Conservation (phyloP, 139 green algal genomes). For the Tetradesmus lagerheimii region DNA sequence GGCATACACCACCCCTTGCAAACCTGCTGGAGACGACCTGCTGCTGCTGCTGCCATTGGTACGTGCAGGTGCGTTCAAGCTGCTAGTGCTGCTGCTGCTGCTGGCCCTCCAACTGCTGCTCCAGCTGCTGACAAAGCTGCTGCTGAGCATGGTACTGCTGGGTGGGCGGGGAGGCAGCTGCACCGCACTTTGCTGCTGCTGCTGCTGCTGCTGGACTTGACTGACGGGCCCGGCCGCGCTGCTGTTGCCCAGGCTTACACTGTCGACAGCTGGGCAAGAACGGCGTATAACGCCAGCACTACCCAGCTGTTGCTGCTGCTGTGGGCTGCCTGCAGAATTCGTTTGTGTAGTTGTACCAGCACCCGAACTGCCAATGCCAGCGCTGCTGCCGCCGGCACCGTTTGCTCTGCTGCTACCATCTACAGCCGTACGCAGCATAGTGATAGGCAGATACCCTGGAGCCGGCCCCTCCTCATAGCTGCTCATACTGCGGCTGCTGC, state of each 20-base stretch:
- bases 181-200: background rate
- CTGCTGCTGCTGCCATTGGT: background rate
- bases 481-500: background rate
- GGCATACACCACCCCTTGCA: background rate
- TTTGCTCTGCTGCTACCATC: background rate
- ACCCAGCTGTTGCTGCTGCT: conserved; percentile 1
- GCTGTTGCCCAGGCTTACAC: background rate
- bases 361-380: background rate
- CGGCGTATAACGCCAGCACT: background rate
- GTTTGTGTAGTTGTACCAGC: background rate
- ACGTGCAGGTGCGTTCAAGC: background rate
- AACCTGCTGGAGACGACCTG: background rate
- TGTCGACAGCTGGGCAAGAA: background rate
- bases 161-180: background rate
- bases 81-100: conserved; percentile 29
- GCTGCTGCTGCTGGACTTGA: background rate
- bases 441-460: background rate
- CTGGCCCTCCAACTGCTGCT: conserved; percentile 4
- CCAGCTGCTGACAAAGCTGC: conserved; percentile 7
- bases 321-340: background rate
- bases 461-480: conserved; percentile 20
- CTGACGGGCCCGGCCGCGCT: background rate
- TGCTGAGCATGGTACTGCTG: background rate
- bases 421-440: background rate
- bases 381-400: background rate